phyloP scores from a whole-genome alignment of 2,329 filamentous ascomycete species.

The Ophiocordyceps robertsii region DNA sequence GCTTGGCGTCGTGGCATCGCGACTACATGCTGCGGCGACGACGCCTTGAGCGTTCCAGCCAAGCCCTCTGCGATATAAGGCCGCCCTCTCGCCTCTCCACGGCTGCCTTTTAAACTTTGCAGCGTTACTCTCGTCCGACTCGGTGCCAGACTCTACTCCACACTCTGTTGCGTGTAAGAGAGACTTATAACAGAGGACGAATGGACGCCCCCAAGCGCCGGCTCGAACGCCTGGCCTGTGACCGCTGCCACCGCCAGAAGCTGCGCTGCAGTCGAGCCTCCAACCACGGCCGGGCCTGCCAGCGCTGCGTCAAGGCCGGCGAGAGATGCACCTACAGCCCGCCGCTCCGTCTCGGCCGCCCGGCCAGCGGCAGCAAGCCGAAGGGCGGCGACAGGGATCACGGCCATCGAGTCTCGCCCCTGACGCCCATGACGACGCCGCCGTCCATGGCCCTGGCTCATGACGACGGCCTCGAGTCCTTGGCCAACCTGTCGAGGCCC shows the following conservation, averaged over 20 bases:
- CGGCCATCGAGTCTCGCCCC: background rate
- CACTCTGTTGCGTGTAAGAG: too few species aligned
- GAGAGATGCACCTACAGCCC: conserved; percentile 3
- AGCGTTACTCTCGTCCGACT: too few species aligned
- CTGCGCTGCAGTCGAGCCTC: conserved; percentile 2
- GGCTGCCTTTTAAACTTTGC: too few species aligned
- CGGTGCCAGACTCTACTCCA: too few species aligned
- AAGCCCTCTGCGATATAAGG: too few species aligned
- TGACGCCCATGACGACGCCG: background rate
- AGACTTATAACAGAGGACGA: background rate
- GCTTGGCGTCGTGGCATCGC: too few species aligned
- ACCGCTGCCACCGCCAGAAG: conserved; percentile 2
- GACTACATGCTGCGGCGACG: too few species aligned
- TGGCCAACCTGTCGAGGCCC: background rate
- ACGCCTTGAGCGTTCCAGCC: too few species aligned
- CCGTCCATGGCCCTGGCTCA: background rate
- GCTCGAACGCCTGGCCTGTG: conserved; percentile 1
- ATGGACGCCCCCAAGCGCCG: conserved; percentile 1
- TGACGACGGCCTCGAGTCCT: background rate
- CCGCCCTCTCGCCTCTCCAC: too few species aligned
- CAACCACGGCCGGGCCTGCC: conserved; percentile 1
- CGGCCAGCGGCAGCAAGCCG: background rate
- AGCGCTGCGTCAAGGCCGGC: conserved; percentile 3
- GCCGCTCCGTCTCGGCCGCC: conserved; percentile 2
- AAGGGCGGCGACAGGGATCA: background rate